Evolutionary conservation across 2,329 filamentous ascomycete species (phyloP), one percentile per base, ranked within the genome.

Genomic region (Apiospora pterosperma): DNA sequence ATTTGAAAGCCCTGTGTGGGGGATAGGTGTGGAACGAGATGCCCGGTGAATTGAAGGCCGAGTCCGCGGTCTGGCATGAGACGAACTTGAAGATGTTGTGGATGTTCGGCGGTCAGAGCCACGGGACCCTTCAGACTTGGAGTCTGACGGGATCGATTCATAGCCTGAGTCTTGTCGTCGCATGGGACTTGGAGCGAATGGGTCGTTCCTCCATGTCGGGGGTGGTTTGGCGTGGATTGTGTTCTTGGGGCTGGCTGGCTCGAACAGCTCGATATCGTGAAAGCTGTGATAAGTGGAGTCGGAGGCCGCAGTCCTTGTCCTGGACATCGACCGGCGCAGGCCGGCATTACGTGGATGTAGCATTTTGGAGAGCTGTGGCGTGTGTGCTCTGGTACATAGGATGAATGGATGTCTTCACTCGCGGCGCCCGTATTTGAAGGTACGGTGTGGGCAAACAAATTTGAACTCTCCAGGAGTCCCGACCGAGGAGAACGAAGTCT

Each of bases 161-260:
- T 88, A 88, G 38, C 85, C 85, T 0, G 85, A 88, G 71, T 88
- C 85, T 66, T 86, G 84, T 16, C 85, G 80, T 61, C 80, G 80
- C 78, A 87, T 86, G 0, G 78, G 73, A 14, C 73, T 71, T 1
- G 77, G 77, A 25, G 69, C 70, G 25, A 74, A 73, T n/a, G 71
- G 71, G 25, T 73, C 72, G 31, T 75, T 67, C 62, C 63, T 65
- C 36, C 44, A 63, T 42, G 66, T 55, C 36, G 64, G 65, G 16
- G 48, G 48, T 19, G 42, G 65, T 59, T 66, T 65, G 52, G 36
- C 63, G n/a, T 63, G 62, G 5, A 67, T n/a, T 23, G 68, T 11
- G 62, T 39, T 62, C 67, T 65, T 36, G 69, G 76, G 70, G 55
- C 72, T 34, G n/a, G 36, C 67, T 16, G 82, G 78, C 61, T 84